Conservation (phyloP, 1,284 basidiomycete genomes). For the Coniferiporia sulphurascens region DNA sequence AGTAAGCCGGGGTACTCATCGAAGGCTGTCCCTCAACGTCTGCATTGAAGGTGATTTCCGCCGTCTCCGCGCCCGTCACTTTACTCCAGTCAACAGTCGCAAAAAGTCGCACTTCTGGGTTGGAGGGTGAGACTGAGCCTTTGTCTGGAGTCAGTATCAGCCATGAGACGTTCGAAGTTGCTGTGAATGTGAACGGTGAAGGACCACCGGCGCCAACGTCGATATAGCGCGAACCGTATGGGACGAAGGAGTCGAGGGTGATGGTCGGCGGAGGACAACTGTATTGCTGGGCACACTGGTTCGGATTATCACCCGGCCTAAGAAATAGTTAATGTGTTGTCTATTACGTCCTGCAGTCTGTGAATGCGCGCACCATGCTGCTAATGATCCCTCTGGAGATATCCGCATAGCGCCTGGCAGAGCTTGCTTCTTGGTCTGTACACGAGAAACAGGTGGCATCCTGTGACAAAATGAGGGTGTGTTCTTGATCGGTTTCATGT, state of each 20-base stretch:
- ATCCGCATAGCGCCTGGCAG: conserved; percentile 58
- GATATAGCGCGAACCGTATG: conserved; percentile 48
- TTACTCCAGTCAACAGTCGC: conserved; percentile 57
- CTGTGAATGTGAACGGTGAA: conserved; percentile 50
- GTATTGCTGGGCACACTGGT: conserved; percentile 48
- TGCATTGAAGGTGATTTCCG: conserved; percentile 13
- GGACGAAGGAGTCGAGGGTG: conserved; percentile 50
- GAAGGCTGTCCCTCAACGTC: conserved; percentile 4
- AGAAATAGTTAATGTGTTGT: background rate
- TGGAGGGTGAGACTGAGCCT: conserved; percentile 43
- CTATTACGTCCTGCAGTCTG: background rate
- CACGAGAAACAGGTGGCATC: conserved; percentile 52
- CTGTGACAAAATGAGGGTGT: conserved; percentile 27
- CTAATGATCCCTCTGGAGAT: conserved; percentile 53
- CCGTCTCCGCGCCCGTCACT: conserved; percentile 26
- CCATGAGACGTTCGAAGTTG: conserved; percentile 49
- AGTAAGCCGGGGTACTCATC: conserved; percentile 12
- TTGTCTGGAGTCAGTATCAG: conserved; percentile 40
- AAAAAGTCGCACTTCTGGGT: conserved; percentile 52
- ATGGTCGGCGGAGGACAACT: conserved; percentile 48
- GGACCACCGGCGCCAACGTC: conserved; percentile 62
- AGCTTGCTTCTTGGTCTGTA: conserved; percentile 52
- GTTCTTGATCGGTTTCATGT: background rate
- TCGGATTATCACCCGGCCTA: conserved; percentile 59
- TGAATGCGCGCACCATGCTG: conserved; percentile 43